Evolutionary conservation across 495 filamentous ascomycete species (phyloP), one percentile per base, ranked within the genome.

Genomic region (Annulohypoxylon stygium): DNA sequence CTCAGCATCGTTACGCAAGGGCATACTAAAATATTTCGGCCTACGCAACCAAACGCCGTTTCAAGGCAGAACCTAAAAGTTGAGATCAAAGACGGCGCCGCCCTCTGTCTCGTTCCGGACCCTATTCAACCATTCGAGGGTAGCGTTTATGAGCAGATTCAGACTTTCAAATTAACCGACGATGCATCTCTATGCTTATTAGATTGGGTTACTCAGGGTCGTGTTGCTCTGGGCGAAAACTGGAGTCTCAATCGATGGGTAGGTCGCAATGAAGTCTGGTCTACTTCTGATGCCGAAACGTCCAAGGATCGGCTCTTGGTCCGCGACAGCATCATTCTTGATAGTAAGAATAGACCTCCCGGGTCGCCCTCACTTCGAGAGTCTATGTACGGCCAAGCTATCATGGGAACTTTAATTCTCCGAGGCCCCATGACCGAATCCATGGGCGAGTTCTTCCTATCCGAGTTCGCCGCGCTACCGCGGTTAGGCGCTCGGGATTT

Each of bases 11-110:
- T 94, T 43, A 98, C 96, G 0, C 96, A 98, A 83, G 96, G 96
- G 41, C 93, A 92, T 84, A 98, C 96, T 51, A 98, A 98, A 82
- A 90, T 99, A 78, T 99, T 97, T 88, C 93, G 93, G 73, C 90
- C 93, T 3, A 82, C 88, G 9, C 78, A 82, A 55, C 82, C 79
- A 48, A 81, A 85, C 20, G 78, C 88, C 7, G 76, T 92, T 68
- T 94, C 92, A 36, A 82, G 88, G 18, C 96, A 99, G 80, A 81
- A 81, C 3, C 81, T 97, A 61, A 83, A 83, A 36, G 90, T 92
- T n/a, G 79, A 79, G 5, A 83, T 98, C 16, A 84, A 83, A 59
- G 74, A 84, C 2, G 84, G 84, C 37, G 89, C 91, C 2, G 91
- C 90, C 3, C 83, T 98, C n/a, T 93, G 93, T 77, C 91, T 97